A percentile compares a stretch with the other conserved stretches of the same genome.
These are phyloP conservation scores for Mesembryanthemum crystallinum DNA, from an alignment of 148 eudicot genomes.

Conservation along the genomic window DNA sequence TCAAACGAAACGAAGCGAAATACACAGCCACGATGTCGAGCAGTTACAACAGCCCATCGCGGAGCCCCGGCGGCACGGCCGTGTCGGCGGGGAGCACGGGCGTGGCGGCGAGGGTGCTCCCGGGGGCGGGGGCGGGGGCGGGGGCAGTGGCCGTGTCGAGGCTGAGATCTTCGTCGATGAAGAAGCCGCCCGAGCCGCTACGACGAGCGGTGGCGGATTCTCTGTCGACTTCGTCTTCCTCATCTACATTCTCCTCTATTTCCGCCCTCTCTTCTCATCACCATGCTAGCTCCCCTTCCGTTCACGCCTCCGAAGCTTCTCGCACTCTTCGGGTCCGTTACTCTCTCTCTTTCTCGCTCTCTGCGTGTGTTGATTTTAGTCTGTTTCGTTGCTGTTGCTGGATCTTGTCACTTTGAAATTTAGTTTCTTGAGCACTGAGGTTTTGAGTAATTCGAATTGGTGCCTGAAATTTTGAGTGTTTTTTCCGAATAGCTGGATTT, in stretches of 20 bases:
- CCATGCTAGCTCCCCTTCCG: conserved; percentile 48
- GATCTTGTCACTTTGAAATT: conserved; percentile 3
- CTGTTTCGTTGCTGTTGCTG: conserved; percentile 19
- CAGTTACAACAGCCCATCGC: conserved; percentile 60
- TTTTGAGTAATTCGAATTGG: neutral
- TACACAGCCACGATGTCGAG: conserved; percentile 61
- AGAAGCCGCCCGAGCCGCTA: conserved; percentile 96
- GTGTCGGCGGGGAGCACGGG: conserved; percentile 7
- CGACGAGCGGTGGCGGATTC: conserved; percentile 99
- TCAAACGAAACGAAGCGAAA: neutral
- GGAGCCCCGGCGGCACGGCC: conserved; percentile 42
- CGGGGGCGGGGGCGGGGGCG: conserved; percentile 29
- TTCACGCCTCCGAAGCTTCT: conserved; percentile 69
- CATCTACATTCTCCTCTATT: conserved; percentile 34
- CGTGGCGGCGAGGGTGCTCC: too few relatives aligned
- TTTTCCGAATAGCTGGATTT: neutral
- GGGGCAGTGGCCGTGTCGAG: conserved; percentile 49
- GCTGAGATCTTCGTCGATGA: conserved; percentile 83
- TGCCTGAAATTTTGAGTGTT: neutral
- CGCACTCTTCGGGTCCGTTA: conserved; percentile 72
- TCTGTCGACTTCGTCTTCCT: conserved; percentile 55
- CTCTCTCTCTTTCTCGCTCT: neutral
- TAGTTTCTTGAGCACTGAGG: neutral
- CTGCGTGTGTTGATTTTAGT: too few relatives aligned
- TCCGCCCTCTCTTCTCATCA: conserved; percentile 40